Evolutionary conservation across 2,329 filamentous ascomycete species (phyloP), one percentile per base, ranked within the genome.

Genomic region (Aspergillus glaucus): DNA sequence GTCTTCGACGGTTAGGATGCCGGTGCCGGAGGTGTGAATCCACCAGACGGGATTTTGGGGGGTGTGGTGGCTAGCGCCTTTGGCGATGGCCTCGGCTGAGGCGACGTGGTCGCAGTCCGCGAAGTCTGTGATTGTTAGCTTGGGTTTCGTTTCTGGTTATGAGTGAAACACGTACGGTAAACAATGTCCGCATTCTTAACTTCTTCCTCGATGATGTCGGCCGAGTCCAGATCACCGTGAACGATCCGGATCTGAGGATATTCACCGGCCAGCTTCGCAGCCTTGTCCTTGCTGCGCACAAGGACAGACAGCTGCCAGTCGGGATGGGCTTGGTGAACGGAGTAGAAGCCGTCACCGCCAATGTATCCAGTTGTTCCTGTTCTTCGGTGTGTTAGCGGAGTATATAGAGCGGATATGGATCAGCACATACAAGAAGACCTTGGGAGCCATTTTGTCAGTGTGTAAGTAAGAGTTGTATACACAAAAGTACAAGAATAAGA

Each of bases 321-420:
- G 3, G 74, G 72, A 53, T 79, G 75, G 4, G 68, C 60, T 41
- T 72, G 63, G 37, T 63, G 61, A 32, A 79, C 56, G 4, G 66
- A 64, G 51, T 73, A 72, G n/a, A 80, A 66, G 36, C 72, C 68
- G 45, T 77, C 75, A 28, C 78, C 77, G 5, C 77, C 77, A 43
- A 80, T 78, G 56, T 79, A 80, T 28, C 77, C 77, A 14, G 76
- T 78, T 4, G 62, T 69, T 17, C 76, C 76, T 30, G 75, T 78
- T 12, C 76, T 78, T 45, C 28, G 24, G 26, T 24, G 5, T 14
- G 14, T 45, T n/a, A 45, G 44, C 15, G n/a, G 10, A n/a, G n/a
- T 17, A 28, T 47, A 36, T 36, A 47, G 3, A 41, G 9, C 37
- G 37, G 17, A 12, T 17, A 30, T 9, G 22, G 19, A 21, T 40